A percentile compares a stretch with the other conserved stretches of the same genome.
These are phyloP conservation scores for Hygrocybe punicea DNA, from an alignment of 768 basidiomycete genomes.

Conservation along the genomic window DNA sequence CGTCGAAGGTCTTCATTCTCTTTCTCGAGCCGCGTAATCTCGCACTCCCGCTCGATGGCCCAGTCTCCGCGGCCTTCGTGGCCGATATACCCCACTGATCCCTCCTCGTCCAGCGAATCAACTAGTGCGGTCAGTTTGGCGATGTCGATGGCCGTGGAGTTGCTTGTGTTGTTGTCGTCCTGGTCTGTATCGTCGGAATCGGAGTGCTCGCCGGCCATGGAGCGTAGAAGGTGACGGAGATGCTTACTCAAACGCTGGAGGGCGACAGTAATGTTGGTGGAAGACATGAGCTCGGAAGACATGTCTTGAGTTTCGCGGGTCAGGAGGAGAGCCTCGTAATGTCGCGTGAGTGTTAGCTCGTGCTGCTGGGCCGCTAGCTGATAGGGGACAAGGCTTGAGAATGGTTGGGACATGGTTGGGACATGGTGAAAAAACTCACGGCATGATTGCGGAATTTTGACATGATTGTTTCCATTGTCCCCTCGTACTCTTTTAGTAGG, in stretches of 20 bases:
- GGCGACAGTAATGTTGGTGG: constrained; percentile 59
- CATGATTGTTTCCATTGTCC: constrained; percentile 95
- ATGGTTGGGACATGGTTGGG: too few species aligned
- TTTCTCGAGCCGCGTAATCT: constrained; percentile 73
- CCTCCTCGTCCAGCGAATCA: constrained; percentile 40
- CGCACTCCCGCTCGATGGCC: constrained; percentile 82
- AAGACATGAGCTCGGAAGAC: constrained; percentile 54
- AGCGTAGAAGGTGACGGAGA: constrained; percentile 68
- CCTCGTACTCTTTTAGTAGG: constrained; percentile 91
- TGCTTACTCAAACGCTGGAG: constrained; percentile 68
- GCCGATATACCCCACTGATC: constrained; percentile 26
- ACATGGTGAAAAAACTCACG: constrained; percentile 45
- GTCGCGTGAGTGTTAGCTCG: constrained; percentile 78
- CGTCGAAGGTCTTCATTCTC: constrained; percentile 81
- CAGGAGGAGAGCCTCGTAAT: constrained; percentile 82
- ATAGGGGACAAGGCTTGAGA: constrained; percentile 8
- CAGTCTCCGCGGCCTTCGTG: constrained; percentile 63
- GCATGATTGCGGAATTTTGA: constrained; percentile 89
- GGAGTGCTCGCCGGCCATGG: constrained; percentile 61
- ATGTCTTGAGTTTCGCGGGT: constrained; percentile 57
- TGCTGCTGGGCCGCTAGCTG: constrained; percentile 91
- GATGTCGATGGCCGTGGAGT: constrained; percentile 31
- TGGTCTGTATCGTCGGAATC: constrained; percentile 40
- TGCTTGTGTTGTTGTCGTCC: constrained; percentile 36
- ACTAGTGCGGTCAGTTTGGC: constrained; percentile 44